phyloP scores from a whole-genome alignment of 2,329 filamentous ascomycete species.

The Aspergillus hiratsukae region DNA sequence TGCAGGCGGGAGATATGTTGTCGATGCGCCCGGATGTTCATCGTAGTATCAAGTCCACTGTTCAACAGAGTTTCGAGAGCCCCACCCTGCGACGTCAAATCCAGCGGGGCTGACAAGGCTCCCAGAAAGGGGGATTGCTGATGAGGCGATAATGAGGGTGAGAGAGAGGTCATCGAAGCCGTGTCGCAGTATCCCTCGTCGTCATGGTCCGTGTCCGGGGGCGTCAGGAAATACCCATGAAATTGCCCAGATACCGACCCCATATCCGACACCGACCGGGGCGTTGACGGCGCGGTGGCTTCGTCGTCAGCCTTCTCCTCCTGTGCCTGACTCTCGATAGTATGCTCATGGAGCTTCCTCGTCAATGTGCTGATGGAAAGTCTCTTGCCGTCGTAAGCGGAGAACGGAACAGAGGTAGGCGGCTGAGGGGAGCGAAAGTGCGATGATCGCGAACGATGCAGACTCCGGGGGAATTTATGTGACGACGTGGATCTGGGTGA shows the following conservation, averaged over 20 bases:
- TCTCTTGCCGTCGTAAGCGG: constrained; percentile 36
- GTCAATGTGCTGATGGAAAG: constrained; percentile 40
- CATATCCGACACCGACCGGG: not conserved
- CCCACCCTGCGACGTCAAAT: constrained; percentile 14
- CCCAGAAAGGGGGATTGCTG: constrained; percentile 25
- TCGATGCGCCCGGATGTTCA: constrained; percentile 31
- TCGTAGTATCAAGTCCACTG: constrained; percentile 14
- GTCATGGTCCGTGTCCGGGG: constrained; percentile 37
- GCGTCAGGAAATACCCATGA: constrained; percentile 31
- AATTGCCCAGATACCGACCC: constrained; percentile 4
- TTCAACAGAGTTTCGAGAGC: not conserved
- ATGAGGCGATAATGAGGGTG: constrained; percentile 40
- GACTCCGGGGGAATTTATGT: constrained; percentile 26
- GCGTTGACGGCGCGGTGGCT: not conserved
- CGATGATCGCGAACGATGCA: constrained; percentile 29
- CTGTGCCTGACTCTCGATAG: constrained; percentile 24
- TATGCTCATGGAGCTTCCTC: constrained; percentile 38
- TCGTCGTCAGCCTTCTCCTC: constrained; percentile 12
- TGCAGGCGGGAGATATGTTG: constrained; percentile 39
- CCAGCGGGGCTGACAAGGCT: constrained; percentile 26
- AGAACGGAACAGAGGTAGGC: constrained; percentile 42
- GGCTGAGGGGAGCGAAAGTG: constrained; percentile 33
- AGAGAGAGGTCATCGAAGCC: constrained; percentile 59
- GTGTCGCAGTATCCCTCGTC: constrained; percentile 45
- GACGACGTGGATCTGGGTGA: constrained; percentile 32